Conservation (phyloP, 1,139 yeast genomes). For the Scheffersomyces lignicola region DNA sequence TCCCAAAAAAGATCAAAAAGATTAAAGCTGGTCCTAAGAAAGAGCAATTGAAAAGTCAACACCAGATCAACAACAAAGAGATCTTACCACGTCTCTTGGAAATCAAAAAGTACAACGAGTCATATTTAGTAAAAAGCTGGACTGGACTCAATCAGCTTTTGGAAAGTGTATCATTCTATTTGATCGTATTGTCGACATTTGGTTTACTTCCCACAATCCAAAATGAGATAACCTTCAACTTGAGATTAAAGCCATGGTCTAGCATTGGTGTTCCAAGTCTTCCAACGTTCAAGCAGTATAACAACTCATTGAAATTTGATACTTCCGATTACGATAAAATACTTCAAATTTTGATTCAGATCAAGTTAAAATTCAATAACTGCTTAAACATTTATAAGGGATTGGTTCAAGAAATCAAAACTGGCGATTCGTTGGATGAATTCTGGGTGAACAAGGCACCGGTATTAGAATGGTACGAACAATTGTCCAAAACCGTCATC, state of each 20-base stretch:
- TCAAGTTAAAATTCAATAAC: background rate
- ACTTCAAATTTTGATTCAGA: constrained; percentile 3
- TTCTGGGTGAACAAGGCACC: background rate
- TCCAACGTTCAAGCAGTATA: constrained; percentile 47
- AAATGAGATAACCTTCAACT: constrained; percentile 54
- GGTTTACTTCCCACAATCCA: constrained; percentile 33
- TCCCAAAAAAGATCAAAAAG: constrained; percentile 52
- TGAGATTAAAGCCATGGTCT: constrained; percentile 81
- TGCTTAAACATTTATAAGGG: background rate
- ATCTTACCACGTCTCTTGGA: constrained; percentile 25
- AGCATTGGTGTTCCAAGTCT: constrained; percentile 77
- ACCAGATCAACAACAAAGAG: constrained; percentile 17
- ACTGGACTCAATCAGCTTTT: constrained; percentile 37
- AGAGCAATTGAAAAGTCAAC: constrained; percentile 26
- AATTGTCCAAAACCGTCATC: background rate
- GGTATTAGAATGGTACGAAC: constrained; percentile 2
- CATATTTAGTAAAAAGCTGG: constrained; percentile 30
- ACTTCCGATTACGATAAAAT: constrained; percentile 3
- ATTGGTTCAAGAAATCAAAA: background rate
- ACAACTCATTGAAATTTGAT: constrained; percentile 15
- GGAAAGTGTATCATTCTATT: constrained; percentile 21
- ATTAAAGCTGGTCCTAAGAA: constrained; percentile 45
- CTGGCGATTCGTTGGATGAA: background rate
- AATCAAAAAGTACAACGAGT: constrained; percentile 17
- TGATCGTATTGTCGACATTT: constrained; percentile 24